Evolutionary conservation across 2,329 filamentous ascomycete species (phyloP).

Genomic region (Amylocarpus encephaloides): DNA sequence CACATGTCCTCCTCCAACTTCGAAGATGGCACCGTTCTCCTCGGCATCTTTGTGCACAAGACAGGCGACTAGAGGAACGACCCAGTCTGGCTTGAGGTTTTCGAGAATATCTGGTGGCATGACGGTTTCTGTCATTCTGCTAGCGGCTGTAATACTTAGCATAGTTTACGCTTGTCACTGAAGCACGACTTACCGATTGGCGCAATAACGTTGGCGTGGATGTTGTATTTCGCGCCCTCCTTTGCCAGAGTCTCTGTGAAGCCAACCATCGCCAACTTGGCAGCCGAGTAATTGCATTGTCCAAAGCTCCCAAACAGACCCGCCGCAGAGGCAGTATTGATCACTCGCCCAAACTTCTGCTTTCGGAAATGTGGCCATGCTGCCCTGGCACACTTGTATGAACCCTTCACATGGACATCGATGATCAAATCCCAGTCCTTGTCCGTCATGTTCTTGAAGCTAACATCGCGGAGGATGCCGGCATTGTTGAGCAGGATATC

Average conservation of each 20-base stretch:
- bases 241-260: slow-evolving; percentile 98
- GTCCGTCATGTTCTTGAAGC: slow-evolving; percentile 99
- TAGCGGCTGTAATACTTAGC: slow-evolving; percentile 55
- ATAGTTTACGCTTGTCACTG: neutral
- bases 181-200: slow-evolving; percentile 52
- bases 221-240: slow-evolving; percentile 97
- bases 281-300: slow-evolving; percentile 94
- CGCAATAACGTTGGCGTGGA: slow-evolving; percentile 88
- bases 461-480: slow-evolving; percentile 83
- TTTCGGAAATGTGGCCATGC: slow-evolving; percentile 98
- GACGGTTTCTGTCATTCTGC: slow-evolving; percentile 89
- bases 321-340: slow-evolving; percentile 95
- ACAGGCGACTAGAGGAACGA: slow-evolving; percentile 85
- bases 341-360: slow-evolving; percentile 94
- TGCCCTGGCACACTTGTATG: slow-evolving; percentile 91
- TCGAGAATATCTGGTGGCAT: slow-evolving; percentile 91
- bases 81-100: slow-evolving; percentile 76
- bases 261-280: slow-evolving; percentile 90
- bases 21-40: slow-evolving; percentile 87
- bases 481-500: slow-evolving; percentile 98
- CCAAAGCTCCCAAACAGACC: slow-evolving; percentile 95
- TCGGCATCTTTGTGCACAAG: slow-evolving; percentile 76
- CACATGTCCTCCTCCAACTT: slow-evolving; percentile 85
- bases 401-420: slow-evolving; percentile 84
- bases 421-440: slow-evolving; percentile 94